Percentiles rank a stretch among this genome's conserved stretches.
phyloP scores from a whole-genome alignment of 495 filamentous ascomycete genomes.

The Podospora pseudocomata region DNA sequence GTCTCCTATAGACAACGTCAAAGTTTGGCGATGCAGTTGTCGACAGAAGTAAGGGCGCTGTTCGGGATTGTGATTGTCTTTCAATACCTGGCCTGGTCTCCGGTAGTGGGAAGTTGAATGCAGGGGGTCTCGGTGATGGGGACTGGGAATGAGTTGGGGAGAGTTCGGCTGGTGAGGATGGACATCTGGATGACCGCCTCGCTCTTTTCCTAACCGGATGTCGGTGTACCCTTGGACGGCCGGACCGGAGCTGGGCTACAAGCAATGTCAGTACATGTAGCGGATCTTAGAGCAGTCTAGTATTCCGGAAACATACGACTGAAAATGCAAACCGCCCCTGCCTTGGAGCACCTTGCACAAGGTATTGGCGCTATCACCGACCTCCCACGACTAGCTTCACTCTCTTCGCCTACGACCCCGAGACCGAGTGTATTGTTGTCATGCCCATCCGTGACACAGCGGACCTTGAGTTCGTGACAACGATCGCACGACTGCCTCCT shows the following conservation, averaged over 20 bases:
- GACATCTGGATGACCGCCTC: constrained; percentile 9
- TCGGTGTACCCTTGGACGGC: constrained; percentile 20
- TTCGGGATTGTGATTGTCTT: not conserved
- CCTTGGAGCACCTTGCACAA: constrained; percentile 22
- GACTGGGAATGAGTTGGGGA: constrained; percentile 9
- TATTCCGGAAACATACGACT: constrained; percentile 16
- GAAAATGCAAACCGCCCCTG: constrained; percentile 23
- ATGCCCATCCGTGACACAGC: constrained; percentile 20
- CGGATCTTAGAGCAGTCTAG: too few relatives aligned
- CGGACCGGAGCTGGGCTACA: constrained; percentile 24
- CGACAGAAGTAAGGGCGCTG: not conserved
- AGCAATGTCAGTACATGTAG: not conserved
- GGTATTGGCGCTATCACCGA: constrained; percentile 18
- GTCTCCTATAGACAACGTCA: not conserved
- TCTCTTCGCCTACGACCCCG: constrained; percentile 14
- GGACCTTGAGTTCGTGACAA: constrained; percentile 28
- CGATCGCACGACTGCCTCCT: constrained; percentile 28
- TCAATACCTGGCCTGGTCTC: not conserved
- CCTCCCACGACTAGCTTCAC: constrained; percentile 5
- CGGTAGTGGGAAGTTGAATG: not conserved
- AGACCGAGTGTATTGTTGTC: constrained; percentile 7
- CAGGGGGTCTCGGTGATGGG: not conserved
- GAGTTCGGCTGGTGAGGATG: constrained; percentile 5
- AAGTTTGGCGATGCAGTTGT: not conserved
- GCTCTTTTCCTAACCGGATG: constrained; percentile 16